Conservation (phyloP, 2,329 filamentous ascomycete species). For the Didymella sp. region DNA sequence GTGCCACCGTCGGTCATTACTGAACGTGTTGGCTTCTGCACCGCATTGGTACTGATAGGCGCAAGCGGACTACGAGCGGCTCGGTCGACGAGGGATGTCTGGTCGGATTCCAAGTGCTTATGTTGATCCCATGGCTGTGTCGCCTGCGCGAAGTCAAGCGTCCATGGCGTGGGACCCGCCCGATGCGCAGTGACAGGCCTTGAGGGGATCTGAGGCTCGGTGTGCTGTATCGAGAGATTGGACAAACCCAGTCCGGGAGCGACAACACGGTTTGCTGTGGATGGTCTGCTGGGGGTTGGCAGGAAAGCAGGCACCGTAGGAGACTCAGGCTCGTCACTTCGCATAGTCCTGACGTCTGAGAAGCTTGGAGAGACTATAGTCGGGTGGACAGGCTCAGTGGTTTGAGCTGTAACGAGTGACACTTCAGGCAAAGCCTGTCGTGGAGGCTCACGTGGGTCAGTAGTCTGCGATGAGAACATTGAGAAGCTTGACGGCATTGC, state of each 20-base stretch:
- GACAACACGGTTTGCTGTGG: slow-evolving; percentile 36
- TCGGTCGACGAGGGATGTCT: slow-evolving; percentile 12
- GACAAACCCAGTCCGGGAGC: slow-evolving; percentile 35
- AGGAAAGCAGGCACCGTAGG: slow-evolving; percentile 44
- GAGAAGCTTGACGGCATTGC: slow-evolving; percentile 27
- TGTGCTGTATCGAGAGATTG: slow-evolving; percentile 36
- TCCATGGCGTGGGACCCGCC: slow-evolving; percentile 24
- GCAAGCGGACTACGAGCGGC: slow-evolving; percentile 35
- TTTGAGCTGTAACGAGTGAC: slow-evolving; percentile 35
- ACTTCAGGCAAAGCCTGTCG: slow-evolving; percentile 27
- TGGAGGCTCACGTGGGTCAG: slow-evolving; percentile 36
- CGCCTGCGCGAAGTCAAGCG: slow-evolving; percentile 53
- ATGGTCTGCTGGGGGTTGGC: slow-evolving; percentile 41
- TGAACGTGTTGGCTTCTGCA: slow-evolving; percentile 37
- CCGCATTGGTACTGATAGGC: slow-evolving; percentile 33
- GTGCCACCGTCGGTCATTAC: slow-evolving; percentile 72
- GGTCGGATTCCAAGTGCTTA: slow-evolving; percentile 8
- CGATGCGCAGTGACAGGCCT: slow-evolving; percentile 44
- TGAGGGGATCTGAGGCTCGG: slow-evolving; percentile 38
- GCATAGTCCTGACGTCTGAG: slow-evolving; percentile 40
- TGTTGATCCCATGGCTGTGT: slow-evolving; percentile 56
- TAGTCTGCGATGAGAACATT: slow-evolving; percentile 30
- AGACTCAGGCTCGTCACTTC: slow-evolving; percentile 45
- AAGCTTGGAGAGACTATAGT: slow-evolving; percentile 16
- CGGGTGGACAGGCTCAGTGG: slow-evolving; percentile 40